Evolutionary conservation across 2,329 filamentous ascomycete species (phyloP), one percentile per base, ranked within the genome.

Genomic region (Alternaria conjuncta): DNA sequence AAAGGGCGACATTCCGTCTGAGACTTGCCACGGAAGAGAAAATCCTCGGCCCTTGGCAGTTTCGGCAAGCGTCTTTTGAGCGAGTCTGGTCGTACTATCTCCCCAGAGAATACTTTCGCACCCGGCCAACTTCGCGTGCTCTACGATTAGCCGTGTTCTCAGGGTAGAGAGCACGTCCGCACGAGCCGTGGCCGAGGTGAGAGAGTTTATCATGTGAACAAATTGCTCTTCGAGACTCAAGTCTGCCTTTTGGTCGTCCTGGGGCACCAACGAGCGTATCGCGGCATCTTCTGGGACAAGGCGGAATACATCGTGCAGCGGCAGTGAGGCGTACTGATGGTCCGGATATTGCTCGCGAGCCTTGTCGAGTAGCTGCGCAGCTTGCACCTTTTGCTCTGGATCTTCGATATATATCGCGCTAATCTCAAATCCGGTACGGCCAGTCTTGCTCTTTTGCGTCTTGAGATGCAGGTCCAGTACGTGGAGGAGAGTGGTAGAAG

Each of bases 31-130:
- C 1, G 94, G 92, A 20, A 98, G 82, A 5, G 91, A 88, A 70
- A 91, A 94, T 1, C 95, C 96, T 53, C 95, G 87, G 1, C 96
- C 96, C 81, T 97, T 97, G 23, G 95, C 94, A 3, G 95, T 94
- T 81, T 96, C 93, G 7, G 93, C 86, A 13, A 99, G 87, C 0
- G 93, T 92, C 73, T 93, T 89, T 70, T 95, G 93, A 5, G 96
- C 95, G 28, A 99, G 88, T 15, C 90, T 88, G 6, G 94, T 97
- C 20, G 96, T 97, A 69, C 89, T 96, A 80, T 95, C 90, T 21
- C 92, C 94, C 79, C 96, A 90, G 2, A 98, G 81, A 45, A 98
- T 86, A 12, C 89, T 89, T 67, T 90, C 87, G 77, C 90, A 96
- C 12, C 76, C 81, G 26, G 85, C 81, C 15, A 82, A 78, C 65